Base-by-base conservation (phyloP, 2,329 filamentous ascomycete genomes). In the Fusarium sp. region DNA sequence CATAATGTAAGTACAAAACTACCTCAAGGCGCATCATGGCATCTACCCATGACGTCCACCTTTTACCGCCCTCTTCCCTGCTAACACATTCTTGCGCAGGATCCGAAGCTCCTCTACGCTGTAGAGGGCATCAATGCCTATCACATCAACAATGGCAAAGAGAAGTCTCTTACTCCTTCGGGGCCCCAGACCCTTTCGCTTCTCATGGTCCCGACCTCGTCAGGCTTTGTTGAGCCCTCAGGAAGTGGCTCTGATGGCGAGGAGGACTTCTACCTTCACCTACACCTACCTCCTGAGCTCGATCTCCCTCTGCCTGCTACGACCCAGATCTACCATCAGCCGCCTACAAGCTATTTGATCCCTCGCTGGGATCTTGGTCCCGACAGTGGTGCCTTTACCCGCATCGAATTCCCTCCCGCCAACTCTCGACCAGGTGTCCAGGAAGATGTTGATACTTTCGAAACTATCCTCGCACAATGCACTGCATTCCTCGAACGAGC, bases 391-490 rank as follows among this genome's bases (percentile, higher is more conserved):
- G 93, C 94, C 19, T 98, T 98, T 76, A 97, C 95, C 20, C 87
- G 94, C 56, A 93, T 99, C 75, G 92, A 97, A 77, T 98, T 99
- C 71, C 94, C 94, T 0, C 78, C 85, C 4, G 82, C 92, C 24
- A 92, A 92, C 20, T 89, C 84, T 62, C 89, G 92, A 33, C 84
- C 87, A 33, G 90, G 92, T 26, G 87, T 92, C 2, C 94, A 97
- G 78, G 94, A 98, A 77, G 95, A 97, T 77, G 85, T 97, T 41
- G 94, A 97, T 76, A 98, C 95, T 1, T 98, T 97, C 75, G 95
- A 98, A 83, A 97, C 95, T 5, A 98, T 98, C 68, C 85, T 98
- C 50, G 95, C 95, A n/a, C 94, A 98, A 80, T 98, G 95, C 79
- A 98, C 95, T 3, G 93, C 95, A 3, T 98, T 99, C 78, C 87